A percentile compares a stretch with the other conserved stretches of the same genome.
Evolutionary conservation across 1,284 basidiomycete genomes (phyloP).

Genomic region (Coniophora puteana): DNA sequence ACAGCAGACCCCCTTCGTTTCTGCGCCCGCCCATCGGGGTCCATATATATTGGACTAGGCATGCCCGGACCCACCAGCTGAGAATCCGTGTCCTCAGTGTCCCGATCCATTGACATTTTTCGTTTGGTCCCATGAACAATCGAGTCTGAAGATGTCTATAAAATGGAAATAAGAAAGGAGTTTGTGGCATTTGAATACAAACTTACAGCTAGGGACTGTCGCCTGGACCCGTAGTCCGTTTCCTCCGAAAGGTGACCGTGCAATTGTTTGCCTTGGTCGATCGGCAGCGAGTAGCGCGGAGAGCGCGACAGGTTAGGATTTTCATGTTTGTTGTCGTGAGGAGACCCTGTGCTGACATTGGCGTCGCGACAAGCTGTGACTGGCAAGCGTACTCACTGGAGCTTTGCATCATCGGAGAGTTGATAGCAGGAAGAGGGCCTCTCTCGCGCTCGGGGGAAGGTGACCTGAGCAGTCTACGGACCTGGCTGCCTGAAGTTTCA

Average conservation of each 20-base stretch:
- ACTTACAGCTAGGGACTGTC: conserved; percentile 61
- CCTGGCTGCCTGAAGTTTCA: conserved; percentile 33
- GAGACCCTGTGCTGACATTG: conserved; percentile 6
- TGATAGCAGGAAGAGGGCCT: conserved; percentile 11
- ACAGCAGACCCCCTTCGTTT: conserved; percentile 79
- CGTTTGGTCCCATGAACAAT: conserved; percentile 66
- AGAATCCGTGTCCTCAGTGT: conserved; percentile 58
- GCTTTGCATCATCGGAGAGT: conserved; percentile 18
- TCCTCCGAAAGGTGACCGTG: conserved; percentile 36
- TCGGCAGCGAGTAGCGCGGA: conserved; percentile 42
- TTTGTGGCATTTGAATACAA: conserved; percentile 1
- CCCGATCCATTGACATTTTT: conserved; percentile 73
- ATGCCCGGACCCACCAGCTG: conserved; percentile 67
- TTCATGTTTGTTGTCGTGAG: conserved; percentile 27
- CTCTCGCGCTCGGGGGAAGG: conserved; percentile 39
- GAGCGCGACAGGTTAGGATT: too few relatives aligned
- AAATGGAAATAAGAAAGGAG: background rate
- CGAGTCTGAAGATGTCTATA: conserved; percentile 32
- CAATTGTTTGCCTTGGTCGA: conserved; percentile 35
- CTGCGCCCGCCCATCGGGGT: conserved; percentile 62
- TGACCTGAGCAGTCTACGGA: conserved; percentile 51
- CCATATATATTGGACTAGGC: conserved; percentile 49
- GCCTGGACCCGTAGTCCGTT: conserved; percentile 62
- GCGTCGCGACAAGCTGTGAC: conserved; percentile 1
- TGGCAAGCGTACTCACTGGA: conserved; percentile 20